Evolutionary conservation across 2,329 filamentous ascomycete genomes (phyloP), one percentile per base, ranked within the genome.

Genomic region (Pochonia chlamydosporia): DNA sequence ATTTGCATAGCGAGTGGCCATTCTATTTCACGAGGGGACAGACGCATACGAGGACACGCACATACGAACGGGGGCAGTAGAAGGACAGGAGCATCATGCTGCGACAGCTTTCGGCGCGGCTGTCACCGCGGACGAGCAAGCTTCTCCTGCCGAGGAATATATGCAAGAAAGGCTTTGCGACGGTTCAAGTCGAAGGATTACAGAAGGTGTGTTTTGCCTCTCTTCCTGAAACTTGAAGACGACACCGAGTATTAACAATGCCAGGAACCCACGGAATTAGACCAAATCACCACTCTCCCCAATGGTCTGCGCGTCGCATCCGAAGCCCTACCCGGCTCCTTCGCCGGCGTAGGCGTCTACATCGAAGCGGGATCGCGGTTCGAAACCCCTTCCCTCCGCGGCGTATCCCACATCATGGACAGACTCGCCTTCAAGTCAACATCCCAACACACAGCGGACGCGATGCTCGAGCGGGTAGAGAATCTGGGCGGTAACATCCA

Each of bases 301-400:
- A 99, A 99, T 77, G 93, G 93, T 62, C 73, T 99, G 55, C 88
- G 92, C 49, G 89, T 99, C 49, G 93, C 93, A 21, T 96, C 92
- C 39, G 93, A 99, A 66, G 90, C 91, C 48, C 78, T 97, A 10
- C 91, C 92, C 1, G 93, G 93, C 36, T 91, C 91, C 57, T 99
- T 99, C 67, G 88, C 91, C 4, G 93, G 90, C 43, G 87, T 99
- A 14, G 93, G 93, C 39, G 89, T 97, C 52, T 99, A 96, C 70
- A 82, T 99, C 62, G 91, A 97, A 65, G 90, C 89, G 25, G 93
- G 93, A 14, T 97, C 93, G 46, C 82, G 93, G 56, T 97, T 93
- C 72, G 93, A 99, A 68, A 92, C 87, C 63, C 79, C 84, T 36
- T 82, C 83, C 41, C 74, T 99, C 46, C 84, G 89, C 49, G 93